phyloP scores from a whole-genome alignment of 2,329 filamentous ascomycete species.

The Paraphaeosphaeria sporulosa region DNA sequence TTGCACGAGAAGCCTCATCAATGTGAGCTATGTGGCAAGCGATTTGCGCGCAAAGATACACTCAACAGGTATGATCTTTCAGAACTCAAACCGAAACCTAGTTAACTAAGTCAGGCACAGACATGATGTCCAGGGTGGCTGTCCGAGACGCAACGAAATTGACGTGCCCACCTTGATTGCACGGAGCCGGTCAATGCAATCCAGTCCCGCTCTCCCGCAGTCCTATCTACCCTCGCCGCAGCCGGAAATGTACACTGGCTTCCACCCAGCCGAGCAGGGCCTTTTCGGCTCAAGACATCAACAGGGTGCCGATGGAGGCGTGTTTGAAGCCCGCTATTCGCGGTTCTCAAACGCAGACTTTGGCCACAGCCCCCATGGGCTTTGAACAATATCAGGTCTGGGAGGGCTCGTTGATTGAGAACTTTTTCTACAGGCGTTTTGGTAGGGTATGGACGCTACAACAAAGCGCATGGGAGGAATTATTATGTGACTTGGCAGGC shows the following conservation, averaged over 20 bases:
- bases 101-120: conserved; percentile 53
- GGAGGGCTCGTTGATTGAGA: background rate
- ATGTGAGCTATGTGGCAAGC: conserved; percentile 74
- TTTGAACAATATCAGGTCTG: conserved; percentile 11
- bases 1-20: conserved; percentile 73
- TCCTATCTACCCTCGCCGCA: conserved; percentile 23
- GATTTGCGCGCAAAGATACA: conserved; percentile 83
- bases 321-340: conserved; percentile 12
- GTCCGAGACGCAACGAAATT: conserved; percentile 63
- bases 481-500: conserved; percentile 17
- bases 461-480: conserved; percentile 11
- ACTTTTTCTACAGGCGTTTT: conserved; percentile 4
- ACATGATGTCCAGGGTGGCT: conserved; percentile 76
- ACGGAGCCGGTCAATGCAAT: conserved; percentile 25
- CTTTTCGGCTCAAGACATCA: conserved; percentile 3
- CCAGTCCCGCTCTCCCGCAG: conserved; percentile 8
- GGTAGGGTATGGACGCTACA: background rate
- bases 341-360: conserved; percentile 26
- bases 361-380: conserved; percentile 17
- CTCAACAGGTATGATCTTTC: conserved; percentile 71
- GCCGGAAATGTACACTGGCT: conserved; percentile 21
- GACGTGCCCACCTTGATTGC: conserved; percentile 22
- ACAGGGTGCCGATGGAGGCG: conserved; percentile 1
- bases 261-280: conserved; percentile 8
- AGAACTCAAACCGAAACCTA: background rate